Evolutionary conservation across 768 basidiomycete genomes (phyloP).

Genomic region (Pleurotus pulmonarius): DNA sequence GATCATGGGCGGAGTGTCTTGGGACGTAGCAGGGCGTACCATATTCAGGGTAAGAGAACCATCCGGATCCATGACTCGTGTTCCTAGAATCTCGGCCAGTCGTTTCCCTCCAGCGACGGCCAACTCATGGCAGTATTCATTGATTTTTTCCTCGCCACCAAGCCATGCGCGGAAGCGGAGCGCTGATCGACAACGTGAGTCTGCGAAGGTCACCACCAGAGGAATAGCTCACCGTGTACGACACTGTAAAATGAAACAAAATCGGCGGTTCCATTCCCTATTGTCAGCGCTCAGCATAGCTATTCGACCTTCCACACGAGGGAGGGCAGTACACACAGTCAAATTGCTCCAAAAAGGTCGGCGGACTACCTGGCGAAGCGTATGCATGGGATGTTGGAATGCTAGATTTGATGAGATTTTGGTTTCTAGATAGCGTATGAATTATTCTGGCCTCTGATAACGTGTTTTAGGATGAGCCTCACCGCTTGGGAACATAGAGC

Average conservation of each 20-base stretch:
- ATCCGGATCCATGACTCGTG: constrained; percentile 57
- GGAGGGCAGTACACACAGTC: constrained; percentile 25
- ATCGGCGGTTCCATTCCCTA: constrained; percentile 61
- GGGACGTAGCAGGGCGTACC: constrained; percentile 37
- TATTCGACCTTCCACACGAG: neutral
- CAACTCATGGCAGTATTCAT: constrained; percentile 67
- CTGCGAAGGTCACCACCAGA: neutral
- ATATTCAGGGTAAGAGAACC: constrained; percentile 63
- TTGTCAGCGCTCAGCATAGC: neutral
- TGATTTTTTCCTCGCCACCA: constrained; percentile 79
- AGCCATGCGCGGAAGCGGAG: constrained; percentile 75
- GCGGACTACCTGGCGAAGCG: constrained; percentile 31
- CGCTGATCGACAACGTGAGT: constrained; percentile 34
- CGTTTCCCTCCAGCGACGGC: constrained; percentile 64
- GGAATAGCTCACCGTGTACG: constrained; percentile 35
- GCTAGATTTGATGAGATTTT: constrained; percentile 54
- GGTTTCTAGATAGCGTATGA: constrained; percentile 41
- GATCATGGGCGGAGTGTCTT: neutral
- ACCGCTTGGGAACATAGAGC: constrained; percentile 71
- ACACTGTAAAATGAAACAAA: constrained; percentile 47
- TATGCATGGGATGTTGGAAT: constrained; percentile 56
- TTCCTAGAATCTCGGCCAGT: constrained; percentile 64
- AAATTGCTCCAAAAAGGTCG: constrained; percentile 40
- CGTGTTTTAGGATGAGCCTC: constrained; percentile 8
- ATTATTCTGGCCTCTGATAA: neutral